Evolutionary conservation across 768 basidiomycete species (phyloP), one percentile per base, ranked within the genome.

Genomic region (Naganishia vaughanmartiniae): DNA sequence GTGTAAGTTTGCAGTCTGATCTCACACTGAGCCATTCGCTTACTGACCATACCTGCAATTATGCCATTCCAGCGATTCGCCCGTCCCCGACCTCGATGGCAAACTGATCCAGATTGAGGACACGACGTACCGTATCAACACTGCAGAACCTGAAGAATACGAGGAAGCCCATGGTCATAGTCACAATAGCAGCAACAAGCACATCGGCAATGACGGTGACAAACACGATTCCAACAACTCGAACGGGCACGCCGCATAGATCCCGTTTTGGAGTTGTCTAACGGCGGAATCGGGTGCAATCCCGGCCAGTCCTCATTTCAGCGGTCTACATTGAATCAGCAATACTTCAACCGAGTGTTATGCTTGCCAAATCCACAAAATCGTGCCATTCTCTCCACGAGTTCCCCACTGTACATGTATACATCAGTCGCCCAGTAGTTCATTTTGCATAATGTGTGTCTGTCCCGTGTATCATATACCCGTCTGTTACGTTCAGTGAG

Each of bases 21-120:
- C 7, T 9, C 56, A 30, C 7, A 2, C n/a, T 28, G 19, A 34
- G 28, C 56, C 2, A 31, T 28, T 33, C 6, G 31, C 57, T 9
- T n/a, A 1, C n/a, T n/a, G 11, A n/a, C 26, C 36, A 39, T 24
- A 34, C 39, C n/a, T 42, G 5, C 21, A 33, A 57, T 17, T 15
- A 15, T 46, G 21, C 4, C 48, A 7, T 14, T n/a, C 12, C 30
- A 63, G 60, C 21, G 60, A 63, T 7, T 63, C 60, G 2, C 60
- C 60, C 2, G 60, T n/a, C 24, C 39, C 60, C 15, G 60, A 63
- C 42, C 60, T 63, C 10, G 60, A 63, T 34, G 60, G 60, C 60
- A 63, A 63, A 45, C 33, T 63, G 24, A 63, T 63, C 26, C 60
- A 63, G 39, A 63, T 63, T 21, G 60, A 63, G 42, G 60, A 63